Evolutionary conservation across 345 rosid species (phyloP), one percentile per base, ranked within the genome.

Genomic region (Pseudoturritis turrita): DNA sequence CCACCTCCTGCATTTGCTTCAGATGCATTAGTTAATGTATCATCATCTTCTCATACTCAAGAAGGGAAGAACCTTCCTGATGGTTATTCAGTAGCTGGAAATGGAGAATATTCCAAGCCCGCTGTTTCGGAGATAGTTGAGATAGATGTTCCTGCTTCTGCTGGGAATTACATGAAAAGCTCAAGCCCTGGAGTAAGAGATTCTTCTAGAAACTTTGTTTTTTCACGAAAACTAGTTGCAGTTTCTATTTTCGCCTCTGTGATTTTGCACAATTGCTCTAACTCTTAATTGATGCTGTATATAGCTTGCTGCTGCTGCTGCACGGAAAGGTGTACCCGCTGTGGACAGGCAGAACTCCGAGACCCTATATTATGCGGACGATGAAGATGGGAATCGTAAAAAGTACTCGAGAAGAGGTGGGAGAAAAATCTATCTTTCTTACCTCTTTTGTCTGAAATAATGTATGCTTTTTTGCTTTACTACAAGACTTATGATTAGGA

Each of bases 401-500:
- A 92, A 95, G 83, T 95, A 95, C 77, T 81, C 77, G 74, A 82
- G 96, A 76, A 92, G 99, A 74, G 99, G 99, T 92, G 57, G 62
- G 84, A 71, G 50, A 45, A 51, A 49, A 44, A 59, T 6, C 15
- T 43, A 17, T 57, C 13, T 47, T 44, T 46, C 25, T 53, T 19
- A 50, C 33, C 26, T 21, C 58, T 39, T 46, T 17, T 45, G 17
- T 40, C 65, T 65, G 72, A 46, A 33, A 55, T 35, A 65, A n/a
- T 52, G 7, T 13, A 40, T 70, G 11, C 60, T 6, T 33, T 43
- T 33, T 29, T 29, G 39, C 52, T 28, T 43, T 14, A 62, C 15
- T 62, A 17, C 15, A 41, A 43, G 29, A 64, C 67, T 45, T 28
- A 11, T 2, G 26, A 19, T 51, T 23, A 10, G 15, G 50, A 37